Evolutionary conservation across 345 rosid genomes (phyloP), one percentile per base, ranked within the genome.

Genomic region (Eucalyptus cladocalyx): DNA sequence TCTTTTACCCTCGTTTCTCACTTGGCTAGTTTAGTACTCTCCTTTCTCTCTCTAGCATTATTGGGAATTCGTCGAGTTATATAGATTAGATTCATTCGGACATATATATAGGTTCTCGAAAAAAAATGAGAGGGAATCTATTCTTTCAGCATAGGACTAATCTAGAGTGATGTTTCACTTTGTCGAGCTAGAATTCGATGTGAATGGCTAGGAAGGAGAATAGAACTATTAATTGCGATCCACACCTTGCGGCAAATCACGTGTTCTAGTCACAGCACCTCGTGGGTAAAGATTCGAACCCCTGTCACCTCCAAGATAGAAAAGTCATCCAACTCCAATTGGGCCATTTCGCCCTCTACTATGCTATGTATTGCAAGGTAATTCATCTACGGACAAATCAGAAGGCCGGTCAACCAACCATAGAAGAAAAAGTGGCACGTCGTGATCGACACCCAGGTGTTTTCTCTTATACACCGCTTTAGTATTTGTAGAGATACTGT

Each of bases 1-100:
- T 42, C 93, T 92, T 88, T 91, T 88, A 88, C 85, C 50, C 81
- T 54, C 45, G 62, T 81, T 45, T 42, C 19, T 87, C 89, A 85
- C 88, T 80, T 88, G 47, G 47, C 83, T 76, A 76, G 83, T 87
- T 87, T 48, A 60, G 58, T 53, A 72, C 65, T 85, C 86, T 32
- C 60, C 89, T 58, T 90, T 67, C 50, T 54, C 83, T 76, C 83
- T 76, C 83, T 21, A 76, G 83, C 83, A 76, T 76, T 76, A 76
- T 76, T 76, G 83, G 40, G 24, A 76, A 76, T 76, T 76, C 83
- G 16, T 12, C 28, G 83, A 40, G 47, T 76, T 21, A 21, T 40
- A 40, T 76, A 37, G 11, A 40, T 37, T 6, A 76, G 83, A 40
- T 76, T 76, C 83, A 37, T 40, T 76, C 47, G 30, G 83, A 40